Percentiles rank a stretch among this genome's conserved stretches.
phyloP scores from a whole-genome alignment of 2,329 filamentous ascomycete genomes.

The Neonectria hederae region DNA sequence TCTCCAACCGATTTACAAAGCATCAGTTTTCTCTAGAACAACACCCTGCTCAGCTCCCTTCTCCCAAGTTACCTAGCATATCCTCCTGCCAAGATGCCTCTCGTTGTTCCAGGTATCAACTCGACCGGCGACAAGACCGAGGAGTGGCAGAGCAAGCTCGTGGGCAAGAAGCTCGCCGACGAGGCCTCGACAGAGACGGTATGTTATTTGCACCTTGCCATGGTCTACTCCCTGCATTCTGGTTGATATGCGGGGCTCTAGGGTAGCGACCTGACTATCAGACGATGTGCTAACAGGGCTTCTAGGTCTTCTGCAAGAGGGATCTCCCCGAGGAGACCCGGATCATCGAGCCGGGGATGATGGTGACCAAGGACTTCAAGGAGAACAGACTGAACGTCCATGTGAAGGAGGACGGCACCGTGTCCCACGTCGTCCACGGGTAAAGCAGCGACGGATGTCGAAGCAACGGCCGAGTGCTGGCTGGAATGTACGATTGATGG shows the following conservation, averaged over 20 bases:
- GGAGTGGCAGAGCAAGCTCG: conserved; percentile 69
- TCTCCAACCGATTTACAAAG: not conserved
- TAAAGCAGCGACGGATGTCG: conserved; percentile 41
- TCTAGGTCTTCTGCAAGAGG: conserved; percentile 67
- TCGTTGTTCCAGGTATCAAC: conserved; percentile 69
- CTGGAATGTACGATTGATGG: conserved; percentile 31
- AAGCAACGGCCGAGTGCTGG: not conserved
- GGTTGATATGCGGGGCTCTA: not conserved
- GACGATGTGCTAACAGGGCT: not conserved
- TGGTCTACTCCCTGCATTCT: not conserved
- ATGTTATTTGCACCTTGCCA: conserved; percentile 33
- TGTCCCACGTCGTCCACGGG: conserved; percentile 67
- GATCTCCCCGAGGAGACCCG: conserved; percentile 67
- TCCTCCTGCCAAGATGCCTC: conserved; percentile 63
- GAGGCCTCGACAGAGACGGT: conserved; percentile 63
- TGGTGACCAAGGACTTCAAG: conserved; percentile 67
- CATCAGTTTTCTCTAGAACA: not conserved
- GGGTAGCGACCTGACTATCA: not conserved
- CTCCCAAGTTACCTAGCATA: not conserved
- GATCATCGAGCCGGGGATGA: conserved; percentile 64
- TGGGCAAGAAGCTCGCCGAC: conserved; percentile 70
- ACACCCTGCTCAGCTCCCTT: conserved; percentile 14
- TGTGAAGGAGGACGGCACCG: conserved; percentile 67
- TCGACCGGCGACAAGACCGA: conserved; percentile 59
- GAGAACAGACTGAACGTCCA: conserved; percentile 67